These are phyloP conservation scores for Clarireedia paspali DNA, from an alignment of 2,329 filamentous ascomycete genomes.

Conservation along the genomic window DNA sequence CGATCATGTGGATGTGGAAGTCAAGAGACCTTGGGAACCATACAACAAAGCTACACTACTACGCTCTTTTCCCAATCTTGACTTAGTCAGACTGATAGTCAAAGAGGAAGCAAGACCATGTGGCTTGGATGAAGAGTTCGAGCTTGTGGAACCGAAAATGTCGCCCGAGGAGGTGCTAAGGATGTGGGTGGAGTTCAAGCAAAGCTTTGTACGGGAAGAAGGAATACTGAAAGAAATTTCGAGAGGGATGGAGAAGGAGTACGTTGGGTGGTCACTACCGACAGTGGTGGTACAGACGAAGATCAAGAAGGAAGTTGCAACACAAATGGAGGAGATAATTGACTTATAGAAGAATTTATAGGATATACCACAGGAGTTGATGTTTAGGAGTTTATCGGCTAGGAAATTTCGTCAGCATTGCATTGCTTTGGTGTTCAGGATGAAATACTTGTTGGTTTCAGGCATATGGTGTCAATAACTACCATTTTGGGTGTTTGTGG, in stretches of 20 bases:
- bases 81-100: slow-evolving; percentile 22
- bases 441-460: too few species aligned
- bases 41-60: slow-evolving; percentile 43
- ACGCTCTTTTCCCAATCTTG: slow-evolving; percentile 32
- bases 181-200: slow-evolving; percentile 26
- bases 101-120: not conserved
- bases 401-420: too few species aligned
- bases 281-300: slow-evolving; percentile 19
- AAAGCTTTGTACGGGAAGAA: slow-evolving; percentile 22
- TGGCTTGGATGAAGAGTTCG: slow-evolving; percentile 11
- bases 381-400: too few species aligned
- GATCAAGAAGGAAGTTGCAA: not conserved
- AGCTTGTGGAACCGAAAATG: slow-evolving; percentile 16
- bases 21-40: slow-evolving; percentile 42
- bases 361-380: not conserved
- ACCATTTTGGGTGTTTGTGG: too few species aligned
- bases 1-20: slow-evolving; percentile 37
- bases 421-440: too few species aligned
- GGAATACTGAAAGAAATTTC: slow-evolving; percentile 20
- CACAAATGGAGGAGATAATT: not conserved
- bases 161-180: slow-evolving; percentile 17
- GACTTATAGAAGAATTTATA: not conserved
- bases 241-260: slow-evolving; percentile 15
- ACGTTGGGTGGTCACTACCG: slow-evolving; percentile 19
- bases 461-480: too few species aligned